Evolutionary conservation across 1,284 basidiomycete genomes (phyloP), one percentile per base, ranked within the genome.

Genomic region (Rhodotorula sp.): DNA sequence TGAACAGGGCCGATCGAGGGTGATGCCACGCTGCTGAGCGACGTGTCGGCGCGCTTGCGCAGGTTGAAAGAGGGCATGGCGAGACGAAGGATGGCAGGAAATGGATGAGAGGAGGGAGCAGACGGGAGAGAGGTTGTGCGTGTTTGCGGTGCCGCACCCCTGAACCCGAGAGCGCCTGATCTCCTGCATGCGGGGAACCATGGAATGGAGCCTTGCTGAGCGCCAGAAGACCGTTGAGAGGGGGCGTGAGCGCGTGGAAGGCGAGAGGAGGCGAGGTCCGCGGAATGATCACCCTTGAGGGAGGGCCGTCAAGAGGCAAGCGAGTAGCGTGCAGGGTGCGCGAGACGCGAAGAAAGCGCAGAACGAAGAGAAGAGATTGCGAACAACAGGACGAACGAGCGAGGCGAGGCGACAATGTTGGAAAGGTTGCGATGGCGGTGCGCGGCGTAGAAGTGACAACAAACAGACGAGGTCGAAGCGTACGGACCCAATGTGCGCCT

Each of bases 21-120:
- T 3, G 57, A 28, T 16, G 54, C 30, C 30, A 24, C 10, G 48
- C 26, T n/a, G 50, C 40, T 37, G 31, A 59, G 11, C 15, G 26
- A 18, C 4, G 64, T 53, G 51, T 22, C 26, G 20, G 58, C 58
- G 20, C 58, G 51, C 58, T 65, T 65, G 37, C 64, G 64, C 18
- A 34, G 22, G 40, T 62, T 54, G 40, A n/a, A 24, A 6, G 34
- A 34, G 8, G 11, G 44, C 31, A 44, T 11, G 47, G 22, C 31
- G 30, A 37, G 24, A 30, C 37, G 47, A 8, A 20, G 30, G 31
- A 26, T 7, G 7, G 16, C 6, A n/a, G 26, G 16, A 20, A 18
- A 30, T 20, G 34, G 34, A 34, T 34, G 34, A 13, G 55, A 11
- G 26, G 10, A 57, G 37, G 18, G 40, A 13, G n/a, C 30, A 15